Base-by-base conservation (phyloP, 495 filamentous ascomycete species). In the Neurospora sp. region DNA sequence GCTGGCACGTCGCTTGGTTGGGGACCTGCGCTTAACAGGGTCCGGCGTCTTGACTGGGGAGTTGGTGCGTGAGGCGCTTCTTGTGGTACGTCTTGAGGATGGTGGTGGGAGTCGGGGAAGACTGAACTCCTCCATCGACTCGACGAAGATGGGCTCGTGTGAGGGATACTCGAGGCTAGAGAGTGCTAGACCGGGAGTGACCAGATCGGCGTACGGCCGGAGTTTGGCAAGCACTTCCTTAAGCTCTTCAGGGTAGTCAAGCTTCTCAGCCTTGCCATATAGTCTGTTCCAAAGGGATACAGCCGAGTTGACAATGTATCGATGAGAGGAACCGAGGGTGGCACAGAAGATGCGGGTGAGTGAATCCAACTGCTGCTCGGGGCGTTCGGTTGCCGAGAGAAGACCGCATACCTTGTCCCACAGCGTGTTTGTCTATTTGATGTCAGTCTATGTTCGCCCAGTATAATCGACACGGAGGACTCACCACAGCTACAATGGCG, bases 41-140 rank as follows among this genome's bases (percentile, higher is more conserved):
- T 75, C 75, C 11, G 82, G 81, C 0, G 80, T 78, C n/a, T 72
- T 74, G 54, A 66, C 54, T 31, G 54, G 54, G 0, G 54, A 66
- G 31, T 66, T 66, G 1, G 54, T 66, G 12, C 54, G 23, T 18
- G 54, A 66, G 5, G 54, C 27, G 14, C 54, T 66, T 66, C 54
- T 66, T 18, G 54, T 66, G 5, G 54, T 75, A 12, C 73, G 72
- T 70, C 70, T 76, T 27, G 75, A 75, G 7, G 70, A 72, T 1
- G 80, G 75, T 0, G 76, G 78, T 12, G 74, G 73, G 44, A 79
- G 8, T 38, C 73, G 74, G 0, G 76, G 76, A 3, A 76, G 70
- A 62, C 80, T 81, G 27, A 77, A 72, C 10, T 84, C 80, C 62
- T 89, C 87, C 73, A 89, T 85, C 0, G 88, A 88, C 70, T 90